Base-by-base conservation (phyloP, 1,284 basidiomycete species). In the Naganishia sp. region DNA sequence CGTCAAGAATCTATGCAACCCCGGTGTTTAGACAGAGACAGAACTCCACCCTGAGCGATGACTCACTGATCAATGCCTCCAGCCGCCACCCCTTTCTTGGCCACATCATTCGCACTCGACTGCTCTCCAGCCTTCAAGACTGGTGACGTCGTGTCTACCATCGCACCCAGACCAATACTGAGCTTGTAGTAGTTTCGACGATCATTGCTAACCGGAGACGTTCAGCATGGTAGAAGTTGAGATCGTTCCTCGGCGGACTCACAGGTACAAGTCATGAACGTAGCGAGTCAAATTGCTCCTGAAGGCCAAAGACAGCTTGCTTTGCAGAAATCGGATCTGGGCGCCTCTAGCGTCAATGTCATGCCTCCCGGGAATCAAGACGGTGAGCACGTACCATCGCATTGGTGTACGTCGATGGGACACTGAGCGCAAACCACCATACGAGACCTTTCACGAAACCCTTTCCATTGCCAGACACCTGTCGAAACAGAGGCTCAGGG, bases 341-440 rank as follows among this genome's bases (percentile, higher is more conserved):
- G 9, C 3, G 48, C 36, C 50, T 2, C 6, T 3, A 5, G 2
- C 15, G 31, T 53, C 50, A 53, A 31, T 6, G 11, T 21, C 48
- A 7, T 49, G 21, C 43, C 1, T 16, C 10, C 0, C n/a, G 10
- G 63, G 15, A 44, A 28, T 28, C 3, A 49, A 6, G 15, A 50
- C 36, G 18, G 31, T 10, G 2, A 2, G 21, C 2, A 68, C 82
- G 42, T 55, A 90, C 89, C 92, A 98, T 94, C 1, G 92, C 88
- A 76, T 99, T 98, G 0, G 94, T 98, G 76, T 94, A 95, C 21
- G 92, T 94, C 74, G 90, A 93, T 0, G 95, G 94, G 31, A 98
- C 83, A 0, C 93, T 92, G 7, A 99, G 84, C 6, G 87, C 81
- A 75, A 95, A 96, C 94, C 94, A 98, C 67, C 92, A 83, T 0